These are phyloP conservation scores for Jacaranda copaia DNA, from an alignment of 257 asterid species.

Conservation along the genomic window DNA sequence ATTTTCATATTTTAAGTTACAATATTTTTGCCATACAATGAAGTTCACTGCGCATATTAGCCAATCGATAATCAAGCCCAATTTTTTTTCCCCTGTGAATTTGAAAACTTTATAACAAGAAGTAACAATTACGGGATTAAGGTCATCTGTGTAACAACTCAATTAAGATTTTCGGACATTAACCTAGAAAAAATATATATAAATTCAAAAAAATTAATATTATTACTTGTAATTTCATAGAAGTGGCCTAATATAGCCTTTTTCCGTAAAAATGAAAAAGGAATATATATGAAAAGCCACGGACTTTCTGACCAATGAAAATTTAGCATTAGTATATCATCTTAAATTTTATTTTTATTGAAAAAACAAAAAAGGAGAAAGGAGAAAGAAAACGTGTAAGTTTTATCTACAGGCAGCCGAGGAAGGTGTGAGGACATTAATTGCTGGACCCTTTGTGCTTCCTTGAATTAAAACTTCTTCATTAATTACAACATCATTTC, in stretches of 20 bases:
- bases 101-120: too few species aligned
- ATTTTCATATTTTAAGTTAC: background rate
- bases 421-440: constrained; percentile 6
- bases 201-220: too few species aligned
- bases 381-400: too few species aligned
- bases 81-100: background rate
- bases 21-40: background rate
- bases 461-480: background rate
- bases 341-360: too few species aligned
- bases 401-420: background rate
- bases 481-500: constrained; percentile 1
- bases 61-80: background rate
- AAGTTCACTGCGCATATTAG: background rate
- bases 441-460: constrained; percentile 3
- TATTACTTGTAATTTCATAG: too few species aligned
- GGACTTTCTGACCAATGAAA: too few species aligned
- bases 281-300: too few species aligned
- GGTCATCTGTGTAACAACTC: background rate
- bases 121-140: too few species aligned
- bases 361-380: background rate
- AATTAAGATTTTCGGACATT: background rate
- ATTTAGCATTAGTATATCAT: too few species aligned
- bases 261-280: too few species aligned
- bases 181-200: background rate
- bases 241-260: too few species aligned